Percentiles rank a stretch among this genome's conserved stretches.
Conservation (phyloP, 495 filamentous ascomycete species). For the Penicillium salamii region DNA sequence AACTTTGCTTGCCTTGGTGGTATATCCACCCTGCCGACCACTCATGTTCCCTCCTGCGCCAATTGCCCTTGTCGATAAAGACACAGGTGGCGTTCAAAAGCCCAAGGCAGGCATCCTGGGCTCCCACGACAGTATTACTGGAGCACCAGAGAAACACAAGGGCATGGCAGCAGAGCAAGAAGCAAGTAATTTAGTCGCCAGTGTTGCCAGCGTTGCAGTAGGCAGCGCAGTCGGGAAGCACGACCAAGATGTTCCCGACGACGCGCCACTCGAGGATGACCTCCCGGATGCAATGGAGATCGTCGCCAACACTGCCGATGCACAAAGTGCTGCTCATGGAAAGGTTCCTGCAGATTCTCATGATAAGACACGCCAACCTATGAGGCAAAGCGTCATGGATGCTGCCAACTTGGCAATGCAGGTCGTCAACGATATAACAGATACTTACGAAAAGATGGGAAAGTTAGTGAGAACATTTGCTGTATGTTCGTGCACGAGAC, state of each 20-base stretch:
- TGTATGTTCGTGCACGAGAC: neutral
- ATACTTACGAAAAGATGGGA: conserved; percentile 75
- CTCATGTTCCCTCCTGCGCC: conserved; percentile 77
- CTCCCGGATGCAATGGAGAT: conserved; percentile 65
- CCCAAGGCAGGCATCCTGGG: conserved; percentile 73
- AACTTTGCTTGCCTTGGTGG: conserved; percentile 62
- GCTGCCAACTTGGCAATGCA: conserved; percentile 75
- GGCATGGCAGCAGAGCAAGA: conserved; percentile 86
- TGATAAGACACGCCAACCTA: conserved; percentile 79
- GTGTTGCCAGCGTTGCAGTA: conserved; percentile 70
- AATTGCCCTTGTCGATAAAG: conserved; percentile 64
- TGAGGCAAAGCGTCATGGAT: conserved; percentile 73
- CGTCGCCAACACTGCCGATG: conserved; percentile 50
- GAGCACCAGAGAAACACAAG: conserved; percentile 77
- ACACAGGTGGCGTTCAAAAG: conserved; percentile 68
- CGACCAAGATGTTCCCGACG: conserved; percentile 49
- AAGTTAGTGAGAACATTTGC: conserved; percentile 52
- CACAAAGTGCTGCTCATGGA: conserved; percentile 54
- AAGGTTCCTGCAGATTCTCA: conserved; percentile 44
- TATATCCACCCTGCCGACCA: conserved; percentile 59
- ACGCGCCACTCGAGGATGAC: conserved; percentile 38
- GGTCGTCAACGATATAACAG: conserved; percentile 65
- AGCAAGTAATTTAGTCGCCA: conserved; percentile 74
- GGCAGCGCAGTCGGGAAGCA: conserved; percentile 73
- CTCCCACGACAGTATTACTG: conserved; percentile 72